phyloP scores from a whole-genome alignment of 306 rosid species.

The Begonia peltatifolia region DNA sequence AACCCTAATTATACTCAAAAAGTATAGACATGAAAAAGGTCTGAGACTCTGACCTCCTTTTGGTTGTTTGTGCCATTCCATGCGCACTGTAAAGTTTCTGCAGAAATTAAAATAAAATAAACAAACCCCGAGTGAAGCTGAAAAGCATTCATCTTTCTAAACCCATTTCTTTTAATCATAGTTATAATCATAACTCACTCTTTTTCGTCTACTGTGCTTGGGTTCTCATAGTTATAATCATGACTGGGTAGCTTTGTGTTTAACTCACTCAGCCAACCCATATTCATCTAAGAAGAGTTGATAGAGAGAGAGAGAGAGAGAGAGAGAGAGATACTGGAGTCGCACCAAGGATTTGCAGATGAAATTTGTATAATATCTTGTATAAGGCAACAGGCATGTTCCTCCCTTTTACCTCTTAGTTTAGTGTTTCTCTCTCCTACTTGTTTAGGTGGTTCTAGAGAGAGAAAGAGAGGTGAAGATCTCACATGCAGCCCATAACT shows the following conservation, averaged over 20 bases:
- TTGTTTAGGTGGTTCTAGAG: conserved; percentile 1
- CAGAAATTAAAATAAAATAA: no score
- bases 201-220: conserved; percentile 22
- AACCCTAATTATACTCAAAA: no score
- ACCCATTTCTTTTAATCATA: no score
- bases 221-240: background rate
- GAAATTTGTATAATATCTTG: background rate
- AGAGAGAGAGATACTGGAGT: conserved; percentile 16
- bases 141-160: no score
- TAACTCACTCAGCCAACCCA: no score
- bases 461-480: conserved; percentile 17
- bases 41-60: conserved; percentile 39
- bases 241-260: background rate
- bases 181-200: no score
- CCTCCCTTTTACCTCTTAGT: background rate
- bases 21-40: no score
- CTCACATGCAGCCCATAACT: conserved; percentile 64
- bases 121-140: no score
- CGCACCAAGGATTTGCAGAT: conserved; percentile 4
- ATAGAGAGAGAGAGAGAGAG: conserved; percentile 13
- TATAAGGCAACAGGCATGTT: no score
- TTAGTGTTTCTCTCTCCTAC: conserved; percentile 14
- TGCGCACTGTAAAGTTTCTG: conserved; percentile 39
- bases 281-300: background rate
- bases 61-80: conserved; percentile 53